phyloP scores from a whole-genome alignment of 176 grass and related monocot species.

The Saccharum officinarum region DNA sequence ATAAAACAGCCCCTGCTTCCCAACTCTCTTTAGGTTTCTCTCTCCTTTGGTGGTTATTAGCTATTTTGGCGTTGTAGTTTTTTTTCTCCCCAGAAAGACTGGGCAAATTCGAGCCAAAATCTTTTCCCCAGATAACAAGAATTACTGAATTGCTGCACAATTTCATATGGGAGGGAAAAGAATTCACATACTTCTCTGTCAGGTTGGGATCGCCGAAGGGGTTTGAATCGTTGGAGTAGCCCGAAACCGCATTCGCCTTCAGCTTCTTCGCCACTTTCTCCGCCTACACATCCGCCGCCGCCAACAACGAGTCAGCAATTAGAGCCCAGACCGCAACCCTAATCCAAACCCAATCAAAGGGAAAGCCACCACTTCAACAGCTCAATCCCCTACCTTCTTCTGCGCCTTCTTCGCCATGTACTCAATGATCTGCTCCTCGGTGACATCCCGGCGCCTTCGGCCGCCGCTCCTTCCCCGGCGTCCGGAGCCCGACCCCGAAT shows the following conservation, averaged over 20 bases:
- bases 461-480: constrained; percentile 2
- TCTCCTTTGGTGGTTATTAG: background rate
- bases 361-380: background rate
- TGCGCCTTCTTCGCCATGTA: constrained; percentile 90
- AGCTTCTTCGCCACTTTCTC: constrained; percentile 96
- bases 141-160: background rate
- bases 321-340: background rate
- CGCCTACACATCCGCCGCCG: constrained; percentile 44
- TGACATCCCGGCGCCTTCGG: constrained; percentile 51
- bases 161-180: background rate
- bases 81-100: too few species aligned
- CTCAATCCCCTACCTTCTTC: constrained; percentile 61
- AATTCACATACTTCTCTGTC: constrained; percentile 67
- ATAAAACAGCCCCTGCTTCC: background rate
- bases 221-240: constrained; percentile 89
- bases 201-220: constrained; percentile 90
- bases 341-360: background rate
- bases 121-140: background rate
- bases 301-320: background rate
- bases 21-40: background rate
- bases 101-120: constrained; percentile 7
- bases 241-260: constrained; percentile 72
- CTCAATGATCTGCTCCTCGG: constrained; percentile 83
- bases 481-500: constrained; percentile 50
- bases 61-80: background rate